Conservation (phyloP, 2,329 filamentous ascomycete species). For the Calonectria fujianensis region DNA sequence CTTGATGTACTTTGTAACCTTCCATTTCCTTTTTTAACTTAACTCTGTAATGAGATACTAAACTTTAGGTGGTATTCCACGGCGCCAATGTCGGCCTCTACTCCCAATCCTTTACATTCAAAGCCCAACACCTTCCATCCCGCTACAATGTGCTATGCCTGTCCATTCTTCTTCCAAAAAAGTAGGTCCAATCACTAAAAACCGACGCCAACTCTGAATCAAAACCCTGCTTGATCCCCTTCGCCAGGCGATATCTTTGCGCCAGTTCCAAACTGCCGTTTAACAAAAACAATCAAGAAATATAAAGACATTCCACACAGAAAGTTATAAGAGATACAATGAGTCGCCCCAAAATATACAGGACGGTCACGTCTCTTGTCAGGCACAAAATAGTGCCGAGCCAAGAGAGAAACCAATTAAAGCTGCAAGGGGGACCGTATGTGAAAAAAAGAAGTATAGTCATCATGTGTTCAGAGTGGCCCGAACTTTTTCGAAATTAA, state of each 20-base stretch:
- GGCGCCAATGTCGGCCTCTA: slow-evolving; percentile 43
- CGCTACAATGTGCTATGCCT: slow-evolving; percentile 48
- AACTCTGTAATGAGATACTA: slow-evolving; percentile 43
- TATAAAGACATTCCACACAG: slow-evolving; percentile 42
- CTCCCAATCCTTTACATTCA: slow-evolving; percentile 54
- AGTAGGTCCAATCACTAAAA: slow-evolving; percentile 41
- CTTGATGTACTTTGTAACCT: slow-evolving; percentile 1
- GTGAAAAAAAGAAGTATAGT: slow-evolving; percentile 47
- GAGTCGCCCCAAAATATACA: slow-evolving; percentile 46
- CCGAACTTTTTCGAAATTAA: slow-evolving; percentile 44
- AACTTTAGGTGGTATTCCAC: slow-evolving; percentile 47
- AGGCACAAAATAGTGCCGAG: neutral
- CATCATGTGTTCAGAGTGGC: slow-evolving; percentile 46
- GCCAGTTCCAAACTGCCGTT: slow-evolving; percentile 47
- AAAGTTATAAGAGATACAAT: slow-evolving; percentile 44
- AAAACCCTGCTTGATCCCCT: slow-evolving; percentile 59
- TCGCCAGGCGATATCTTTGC: slow-evolving; percentile 48
- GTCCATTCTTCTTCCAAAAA: slow-evolving; percentile 51
- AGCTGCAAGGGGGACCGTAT: slow-evolving; percentile 40
- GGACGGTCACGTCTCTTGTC: slow-evolving; percentile 25
- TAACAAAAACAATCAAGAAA: slow-evolving; percentile 41
- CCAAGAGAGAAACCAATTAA: slow-evolving; percentile 42
- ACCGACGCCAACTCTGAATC: slow-evolving; percentile 54
- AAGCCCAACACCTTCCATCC: slow-evolving; percentile 47
- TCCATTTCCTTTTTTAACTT: slow-evolving; percentile 36